Percentiles rank a stretch among this genome's conserved stretches.
phyloP scores from a whole-genome alignment of 2,329 filamentous ascomycete genomes.

The Podosphaera aphanis region DNA sequence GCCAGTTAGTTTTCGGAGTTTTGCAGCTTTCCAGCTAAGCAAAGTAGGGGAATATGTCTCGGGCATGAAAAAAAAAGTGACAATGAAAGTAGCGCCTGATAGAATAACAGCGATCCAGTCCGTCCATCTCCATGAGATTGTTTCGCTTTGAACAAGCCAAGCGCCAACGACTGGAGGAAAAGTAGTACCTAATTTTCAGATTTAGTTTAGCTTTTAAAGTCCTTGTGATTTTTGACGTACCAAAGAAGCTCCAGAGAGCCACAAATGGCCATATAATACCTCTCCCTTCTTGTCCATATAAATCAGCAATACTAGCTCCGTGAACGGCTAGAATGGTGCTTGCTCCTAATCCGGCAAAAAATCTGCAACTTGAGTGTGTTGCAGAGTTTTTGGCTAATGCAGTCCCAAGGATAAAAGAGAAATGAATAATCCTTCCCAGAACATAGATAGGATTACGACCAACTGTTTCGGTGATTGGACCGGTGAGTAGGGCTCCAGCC shows the following conservation, averaged over 20 bases:
- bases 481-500: constrained; percentile 17
- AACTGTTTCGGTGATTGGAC: constrained; percentile 19
- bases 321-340: constrained; percentile 26
- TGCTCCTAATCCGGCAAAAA: constrained; percentile 28
- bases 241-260: neutral
- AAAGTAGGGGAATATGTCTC: constrained; percentile 28
- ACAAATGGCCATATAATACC: neutral
- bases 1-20: constrained; percentile 15
- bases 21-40: constrained; percentile 23
- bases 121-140: constrained; percentile 33
- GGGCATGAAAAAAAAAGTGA: constrained; percentile 22
- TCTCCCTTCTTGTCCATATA: constrained; percentile 25
- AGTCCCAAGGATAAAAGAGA: constrained; percentile 22
- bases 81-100: constrained; percentile 18
- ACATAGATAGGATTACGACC: constrained; percentile 21
- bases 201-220: neutral
- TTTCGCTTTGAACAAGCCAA: constrained; percentile 23
- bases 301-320: constrained; percentile 36
- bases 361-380: constrained; percentile 29
- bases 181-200: constrained; percentile 9
- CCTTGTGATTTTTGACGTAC: neutral
- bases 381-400: constrained; percentile 28
- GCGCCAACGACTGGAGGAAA: constrained; percentile 18
- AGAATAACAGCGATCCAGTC: constrained; percentile 30
- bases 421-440: constrained; percentile 19